Evolutionary conservation across 805 yeast genomes (phyloP).

Genomic region (Wickerhamiella azyma): DNA sequence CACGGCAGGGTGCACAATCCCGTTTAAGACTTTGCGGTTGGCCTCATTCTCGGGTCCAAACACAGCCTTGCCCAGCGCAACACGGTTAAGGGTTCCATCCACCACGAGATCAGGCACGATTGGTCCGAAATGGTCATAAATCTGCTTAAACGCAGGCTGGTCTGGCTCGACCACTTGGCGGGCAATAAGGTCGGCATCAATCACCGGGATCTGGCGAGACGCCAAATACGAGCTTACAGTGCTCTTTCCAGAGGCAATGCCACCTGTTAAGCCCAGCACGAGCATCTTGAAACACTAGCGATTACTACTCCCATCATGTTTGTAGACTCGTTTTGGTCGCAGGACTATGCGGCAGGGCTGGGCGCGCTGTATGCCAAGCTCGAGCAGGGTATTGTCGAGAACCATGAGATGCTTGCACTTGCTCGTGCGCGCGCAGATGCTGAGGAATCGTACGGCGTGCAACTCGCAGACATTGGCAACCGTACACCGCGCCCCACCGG

Average conservation of each 20-base stretch:
- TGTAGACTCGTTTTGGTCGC: conserved; percentile 20
- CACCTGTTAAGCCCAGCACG: conserved; percentile 91
- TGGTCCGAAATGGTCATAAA: conserved; percentile 45
- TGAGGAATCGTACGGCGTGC: conserved; percentile 52
- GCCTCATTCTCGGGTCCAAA: conserved; percentile 43
- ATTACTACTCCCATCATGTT: conserved; percentile 6
- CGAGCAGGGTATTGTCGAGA: conserved; percentile 47
- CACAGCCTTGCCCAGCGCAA: conserved; percentile 62
- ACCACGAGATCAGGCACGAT: conserved; percentile 36
- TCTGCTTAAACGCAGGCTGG: conserved; percentile 48
- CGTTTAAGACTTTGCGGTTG: conserved; percentile 48
- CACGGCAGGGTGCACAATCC: conserved; percentile 81
- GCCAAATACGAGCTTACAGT: conserved; percentile 58
- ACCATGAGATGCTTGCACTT: conserved; percentile 50
- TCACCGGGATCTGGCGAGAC: conserved; percentile 39
- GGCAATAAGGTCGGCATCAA: conserved; percentile 90
- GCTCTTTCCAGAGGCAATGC: conserved; percentile 93
- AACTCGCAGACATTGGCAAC: conserved; percentile 31
- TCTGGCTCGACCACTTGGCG: conserved; percentile 77
- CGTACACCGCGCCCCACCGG: conserved; percentile 30
- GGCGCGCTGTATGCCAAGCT: conserved; percentile 27
- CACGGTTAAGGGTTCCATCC: conserved; percentile 49
- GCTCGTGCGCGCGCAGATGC: conserved; percentile 59
- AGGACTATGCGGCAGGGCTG: conserved; percentile 22
- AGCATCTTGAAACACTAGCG: conserved; percentile 38